A percentile compares a stretch with the other conserved stretches of the same genome.
Conservation (phyloP, 2,329 filamentous ascomycete genomes). For the Cladosporium sp. region DNA sequence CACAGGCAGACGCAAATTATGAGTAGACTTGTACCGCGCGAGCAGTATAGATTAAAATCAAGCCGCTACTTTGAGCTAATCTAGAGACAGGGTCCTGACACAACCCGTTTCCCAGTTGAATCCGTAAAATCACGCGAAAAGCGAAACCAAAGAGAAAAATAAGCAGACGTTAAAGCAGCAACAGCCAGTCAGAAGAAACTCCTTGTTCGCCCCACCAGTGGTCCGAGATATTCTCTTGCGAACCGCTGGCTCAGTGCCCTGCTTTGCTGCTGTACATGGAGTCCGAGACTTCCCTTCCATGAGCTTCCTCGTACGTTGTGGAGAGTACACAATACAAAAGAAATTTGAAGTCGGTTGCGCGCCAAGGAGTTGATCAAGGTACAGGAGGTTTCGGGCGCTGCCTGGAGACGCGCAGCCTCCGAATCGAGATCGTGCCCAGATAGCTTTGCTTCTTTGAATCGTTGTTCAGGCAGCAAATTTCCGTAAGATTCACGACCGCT, state of each 20-base stretch:
- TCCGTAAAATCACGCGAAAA: neutral
- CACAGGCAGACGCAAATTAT: neutral
- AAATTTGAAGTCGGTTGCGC: neutral
- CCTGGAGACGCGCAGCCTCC: neutral
- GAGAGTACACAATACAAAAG: slow-evolving; percentile 11
- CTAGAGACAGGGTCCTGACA: neutral
- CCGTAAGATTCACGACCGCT: neutral
- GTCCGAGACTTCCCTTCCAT: neutral
- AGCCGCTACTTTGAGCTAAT: neutral
- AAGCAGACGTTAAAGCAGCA: neutral
- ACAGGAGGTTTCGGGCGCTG: neutral
- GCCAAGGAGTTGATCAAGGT: neutral
- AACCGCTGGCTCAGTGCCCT: neutral
- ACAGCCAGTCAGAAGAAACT: slow-evolving; percentile 10
- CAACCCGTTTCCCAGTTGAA: neutral
- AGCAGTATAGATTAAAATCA: neutral
- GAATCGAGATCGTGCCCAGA: too few species aligned
- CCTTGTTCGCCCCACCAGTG: slow-evolving; percentile 6
- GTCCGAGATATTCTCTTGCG: neutral
- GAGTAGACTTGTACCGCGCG: neutral
- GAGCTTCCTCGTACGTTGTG: neutral
- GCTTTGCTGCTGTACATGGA: slow-evolving; percentile 12
- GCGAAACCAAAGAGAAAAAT: neutral
- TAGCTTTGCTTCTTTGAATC: neutral
- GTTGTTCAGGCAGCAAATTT: neutral